Conservation (phyloP, 768 basidiomycete species). For the Porpolomopsis calyptriformis region DNA sequence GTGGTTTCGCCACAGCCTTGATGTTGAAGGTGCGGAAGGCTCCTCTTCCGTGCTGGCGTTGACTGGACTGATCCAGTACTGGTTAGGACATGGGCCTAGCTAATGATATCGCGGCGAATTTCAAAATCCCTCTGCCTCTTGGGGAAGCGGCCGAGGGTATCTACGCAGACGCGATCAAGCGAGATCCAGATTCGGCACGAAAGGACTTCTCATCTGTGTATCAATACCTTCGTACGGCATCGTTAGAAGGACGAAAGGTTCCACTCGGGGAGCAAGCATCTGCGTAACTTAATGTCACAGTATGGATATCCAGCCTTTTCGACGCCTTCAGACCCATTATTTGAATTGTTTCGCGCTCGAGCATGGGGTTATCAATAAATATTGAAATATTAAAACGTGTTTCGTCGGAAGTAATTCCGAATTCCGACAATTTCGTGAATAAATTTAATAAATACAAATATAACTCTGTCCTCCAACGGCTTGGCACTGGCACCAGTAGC, state of each 20-base stretch:
- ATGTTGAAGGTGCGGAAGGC: constrained; percentile 69
- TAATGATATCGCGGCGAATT: constrained; percentile 43
- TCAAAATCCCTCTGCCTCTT: constrained; percentile 47
- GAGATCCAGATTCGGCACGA: constrained; percentile 46
- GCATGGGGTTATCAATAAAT: too few relatives aligned
- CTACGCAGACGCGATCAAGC: constrained; percentile 45
- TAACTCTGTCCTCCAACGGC: not conserved
- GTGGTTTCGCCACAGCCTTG: constrained; percentile 72
- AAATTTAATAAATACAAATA: too few relatives aligned
- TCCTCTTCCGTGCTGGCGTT: not conserved
- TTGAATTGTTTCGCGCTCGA: too few relatives aligned
- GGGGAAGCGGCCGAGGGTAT: constrained; percentile 53
- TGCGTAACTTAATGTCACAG: too few relatives aligned
- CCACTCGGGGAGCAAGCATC: too few relatives aligned
- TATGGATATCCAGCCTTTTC: too few relatives aligned
- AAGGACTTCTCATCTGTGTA: constrained; percentile 83
- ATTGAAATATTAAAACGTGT: too few relatives aligned
- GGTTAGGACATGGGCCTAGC: constrained; percentile 79
- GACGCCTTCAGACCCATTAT: too few relatives aligned
- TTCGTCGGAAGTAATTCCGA: too few relatives aligned
- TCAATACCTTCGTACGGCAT: constrained; percentile 33
- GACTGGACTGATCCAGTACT: constrained; percentile 6
- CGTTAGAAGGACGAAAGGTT: not conserved
- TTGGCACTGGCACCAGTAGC: too few relatives aligned
- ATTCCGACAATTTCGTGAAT: not conserved